A percentile compares a stretch with the other conserved stretches of the same genome.
Evolutionary conservation across 495 filamentous ascomycete genomes (phyloP).

Genomic region (Oleoguttula mirabilis): DNA sequence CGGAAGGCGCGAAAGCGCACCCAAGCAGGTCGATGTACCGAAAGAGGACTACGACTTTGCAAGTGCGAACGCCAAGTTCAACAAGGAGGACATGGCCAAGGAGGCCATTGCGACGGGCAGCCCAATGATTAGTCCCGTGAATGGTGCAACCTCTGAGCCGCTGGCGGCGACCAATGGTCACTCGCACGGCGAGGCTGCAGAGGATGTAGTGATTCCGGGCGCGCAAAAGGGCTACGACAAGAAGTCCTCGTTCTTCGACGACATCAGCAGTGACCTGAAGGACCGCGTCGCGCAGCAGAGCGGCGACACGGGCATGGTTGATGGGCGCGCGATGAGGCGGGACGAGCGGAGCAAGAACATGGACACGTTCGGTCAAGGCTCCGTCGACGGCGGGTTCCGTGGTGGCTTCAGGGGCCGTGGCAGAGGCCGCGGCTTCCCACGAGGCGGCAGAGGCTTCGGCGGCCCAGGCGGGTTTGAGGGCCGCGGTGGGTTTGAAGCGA

Average conservation of each 20-base stretch:
- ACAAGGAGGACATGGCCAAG: constrained; percentile 89
- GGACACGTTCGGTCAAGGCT: constrained; percentile 97
- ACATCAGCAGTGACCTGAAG: constrained; percentile 85
- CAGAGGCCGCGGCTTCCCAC: constrained; percentile 47
- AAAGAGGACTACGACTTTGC: constrained; percentile 87
- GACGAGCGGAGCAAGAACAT: constrained; percentile 93
- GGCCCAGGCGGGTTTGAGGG: constrained; percentile 12
- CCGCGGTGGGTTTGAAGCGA: constrained; percentile 9
- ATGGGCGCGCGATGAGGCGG: constrained; percentile 81
- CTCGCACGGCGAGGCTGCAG: constrained; percentile 26
- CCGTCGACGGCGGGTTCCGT: constrained; percentile 69
- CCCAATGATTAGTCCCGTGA: constrained; percentile 1
- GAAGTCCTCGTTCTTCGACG: constrained; percentile 82
- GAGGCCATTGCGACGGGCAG: constrained; percentile 56
- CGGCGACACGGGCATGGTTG: constrained; percentile 35
- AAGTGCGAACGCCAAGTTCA: constrained; percentile 89
- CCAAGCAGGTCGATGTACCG: constrained; percentile 70
- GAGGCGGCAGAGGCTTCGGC: constrained; percentile 45
- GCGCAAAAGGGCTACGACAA: constrained; percentile 60
- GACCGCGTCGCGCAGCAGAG: constrained; percentile 57
- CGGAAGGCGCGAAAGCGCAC: constrained; percentile 34
- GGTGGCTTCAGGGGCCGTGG: constrained; percentile 42
- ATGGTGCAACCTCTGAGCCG: constrained; percentile 14
- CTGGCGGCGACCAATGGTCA: constrained; percentile 18
- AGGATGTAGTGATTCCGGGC: constrained; percentile 32